These are phyloP conservation scores for Delonix regia DNA, from an alignment of 306 rosid genomes.

Conservation along the genomic window DNA sequence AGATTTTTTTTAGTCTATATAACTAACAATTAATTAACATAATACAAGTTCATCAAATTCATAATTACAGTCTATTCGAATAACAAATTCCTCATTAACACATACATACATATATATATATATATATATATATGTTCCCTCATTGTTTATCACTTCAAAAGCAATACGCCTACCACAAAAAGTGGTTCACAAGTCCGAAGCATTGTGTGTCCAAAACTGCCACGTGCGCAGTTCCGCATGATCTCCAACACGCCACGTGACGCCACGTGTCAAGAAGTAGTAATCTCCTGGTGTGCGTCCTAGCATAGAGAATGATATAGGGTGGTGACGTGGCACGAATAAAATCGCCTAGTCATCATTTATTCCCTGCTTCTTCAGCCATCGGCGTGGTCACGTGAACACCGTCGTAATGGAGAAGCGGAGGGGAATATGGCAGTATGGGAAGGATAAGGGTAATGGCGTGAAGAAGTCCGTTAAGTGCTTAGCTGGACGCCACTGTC, in stretches of 20 bases:
- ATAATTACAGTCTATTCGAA: too few relatives aligned
- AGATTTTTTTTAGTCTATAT: too few relatives aligned
- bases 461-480: slow-evolving; percentile 2
- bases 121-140: too few relatives aligned
- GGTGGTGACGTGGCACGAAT: not conserved
- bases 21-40: too few relatives aligned
- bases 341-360: not conserved
- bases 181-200: not conserved
- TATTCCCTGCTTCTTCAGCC: not conserved
- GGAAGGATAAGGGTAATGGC: slow-evolving; percentile 21
- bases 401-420: not conserved
- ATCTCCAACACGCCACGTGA: not conserved
- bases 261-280: not conserved
- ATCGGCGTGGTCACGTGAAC: not conserved
- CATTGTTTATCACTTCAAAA: too few relatives aligned
- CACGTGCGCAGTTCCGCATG: not conserved
- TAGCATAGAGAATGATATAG: not conserved
- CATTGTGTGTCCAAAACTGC: not conserved
- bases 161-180: not conserved
- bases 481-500: slow-evolving; percentile 49
- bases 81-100: too few relatives aligned
- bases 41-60: too few relatives aligned
- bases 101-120: too few relatives aligned
- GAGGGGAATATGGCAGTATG: not conserved
- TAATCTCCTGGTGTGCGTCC: not conserved